Evolutionary conservation across 306 rosid genomes (phyloP).

Genomic region (Castanea sativa): DNA sequence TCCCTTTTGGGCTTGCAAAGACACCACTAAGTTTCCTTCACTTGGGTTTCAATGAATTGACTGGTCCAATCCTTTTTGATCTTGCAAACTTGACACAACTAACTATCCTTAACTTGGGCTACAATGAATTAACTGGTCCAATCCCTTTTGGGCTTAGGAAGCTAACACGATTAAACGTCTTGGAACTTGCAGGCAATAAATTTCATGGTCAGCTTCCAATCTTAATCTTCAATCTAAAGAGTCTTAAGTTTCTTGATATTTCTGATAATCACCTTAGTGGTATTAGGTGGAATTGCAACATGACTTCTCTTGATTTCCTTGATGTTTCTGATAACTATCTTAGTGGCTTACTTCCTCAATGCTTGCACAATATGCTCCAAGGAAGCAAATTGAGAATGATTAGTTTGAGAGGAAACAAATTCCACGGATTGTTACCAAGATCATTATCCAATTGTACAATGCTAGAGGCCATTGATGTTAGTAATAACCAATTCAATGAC

Average conservation of each 20-base stretch:
- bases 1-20: no score
- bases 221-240: background rate
- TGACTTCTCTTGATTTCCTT: background rate
- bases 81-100: background rate
- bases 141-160: no score
- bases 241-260: background rate
- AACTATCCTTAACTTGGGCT: background rate
- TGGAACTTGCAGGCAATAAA: background rate
- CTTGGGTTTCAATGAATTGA: no score
- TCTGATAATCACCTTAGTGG: background rate
- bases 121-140: background rate
- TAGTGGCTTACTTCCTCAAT: background rate
- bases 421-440: no score
- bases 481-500: no score
- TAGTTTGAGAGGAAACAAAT: no score
- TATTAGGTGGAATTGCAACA: background rate
- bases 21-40: no score
- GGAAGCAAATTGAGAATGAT: no score
- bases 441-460: no score
- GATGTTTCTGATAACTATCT: background rate
- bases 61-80: no score
- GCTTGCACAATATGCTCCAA: background rate
- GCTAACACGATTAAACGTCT: background rate
- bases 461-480: no score
- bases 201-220: background rate